Conservation (phyloP, 768 basidiomycete genomes). For the Boletellus sp. region DNA sequence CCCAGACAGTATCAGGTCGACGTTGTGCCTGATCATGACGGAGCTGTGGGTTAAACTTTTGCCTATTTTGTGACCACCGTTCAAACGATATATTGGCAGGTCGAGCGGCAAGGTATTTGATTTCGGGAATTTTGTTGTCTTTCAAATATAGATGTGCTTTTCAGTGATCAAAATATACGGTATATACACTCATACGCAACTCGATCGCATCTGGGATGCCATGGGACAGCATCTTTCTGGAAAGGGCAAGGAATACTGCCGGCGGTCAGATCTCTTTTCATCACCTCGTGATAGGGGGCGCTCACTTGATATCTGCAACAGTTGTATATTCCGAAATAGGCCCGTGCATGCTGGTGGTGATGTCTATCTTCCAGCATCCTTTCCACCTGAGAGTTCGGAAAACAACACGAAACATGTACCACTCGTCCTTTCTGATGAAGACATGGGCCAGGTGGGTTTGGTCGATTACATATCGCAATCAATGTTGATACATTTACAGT, state of each 20-base stretch:
- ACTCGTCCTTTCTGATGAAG: constrained; percentile 40
- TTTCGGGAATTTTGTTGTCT: background rate
- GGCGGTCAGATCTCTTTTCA: constrained; percentile 36
- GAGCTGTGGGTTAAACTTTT: constrained; percentile 21
- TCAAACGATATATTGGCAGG: constrained; percentile 24
- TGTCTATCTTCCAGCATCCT: constrained; percentile 51
- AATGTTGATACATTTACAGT: constrained; percentile 28
- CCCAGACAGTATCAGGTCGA: constrained; percentile 46
- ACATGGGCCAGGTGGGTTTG: constrained; percentile 43
- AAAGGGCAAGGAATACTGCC: constrained; percentile 51
- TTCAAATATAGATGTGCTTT: background rate
- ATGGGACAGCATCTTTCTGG: constrained; percentile 40
- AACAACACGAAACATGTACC: constrained; percentile 14
- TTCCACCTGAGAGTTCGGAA: constrained; percentile 38
- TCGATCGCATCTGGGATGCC: constrained; percentile 47
- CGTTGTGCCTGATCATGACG: constrained; percentile 38
- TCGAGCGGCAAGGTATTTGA: constrained; percentile 38
- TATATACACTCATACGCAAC: constrained; percentile 47
- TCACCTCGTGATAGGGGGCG: background rate
- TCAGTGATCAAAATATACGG: constrained; percentile 49
- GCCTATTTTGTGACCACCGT: background rate
- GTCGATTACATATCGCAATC: background rate
- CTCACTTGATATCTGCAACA: constrained; percentile 16
- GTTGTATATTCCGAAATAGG: constrained; percentile 44
- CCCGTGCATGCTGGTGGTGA: constrained; percentile 36